phyloP scores from a whole-genome alignment of 371 early-diverging fungal species.

The Mortierella sp. region DNA sequence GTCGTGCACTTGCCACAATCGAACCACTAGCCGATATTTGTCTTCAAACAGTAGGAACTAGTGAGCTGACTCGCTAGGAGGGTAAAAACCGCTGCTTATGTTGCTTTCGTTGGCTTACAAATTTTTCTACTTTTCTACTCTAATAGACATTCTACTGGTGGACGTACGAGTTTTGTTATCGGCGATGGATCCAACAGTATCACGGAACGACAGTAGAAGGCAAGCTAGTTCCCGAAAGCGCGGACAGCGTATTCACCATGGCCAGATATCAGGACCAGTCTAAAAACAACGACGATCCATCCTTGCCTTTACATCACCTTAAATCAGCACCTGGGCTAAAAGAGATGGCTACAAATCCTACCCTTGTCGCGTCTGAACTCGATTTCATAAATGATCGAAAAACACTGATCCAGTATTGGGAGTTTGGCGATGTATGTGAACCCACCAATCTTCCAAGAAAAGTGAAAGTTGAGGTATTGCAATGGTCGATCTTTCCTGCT shows the following conservation, averaged over 20 bases:
- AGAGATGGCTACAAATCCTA: background rate
- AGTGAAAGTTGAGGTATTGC: background rate
- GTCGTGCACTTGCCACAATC: background rate
- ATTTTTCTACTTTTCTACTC: background rate
- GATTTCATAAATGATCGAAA: background rate
- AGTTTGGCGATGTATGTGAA: background rate
- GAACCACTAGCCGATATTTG: background rate
- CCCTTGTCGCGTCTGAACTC: background rate
- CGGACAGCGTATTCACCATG: background rate
- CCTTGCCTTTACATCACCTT: background rate
- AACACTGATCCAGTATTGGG: background rate
- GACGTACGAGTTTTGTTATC: slow-evolving; percentile 11
- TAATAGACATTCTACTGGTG: background rate
- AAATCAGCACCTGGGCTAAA: no score
- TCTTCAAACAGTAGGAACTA: background rate
- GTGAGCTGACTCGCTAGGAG: no score
- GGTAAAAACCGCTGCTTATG: no score
- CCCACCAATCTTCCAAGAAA: background rate
- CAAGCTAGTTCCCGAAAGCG: background rate
- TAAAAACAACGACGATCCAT: background rate
- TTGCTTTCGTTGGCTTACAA: background rate
- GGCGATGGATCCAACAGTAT: background rate
- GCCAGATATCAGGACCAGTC: background rate
- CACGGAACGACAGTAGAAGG: background rate
- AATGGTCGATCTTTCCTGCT: background rate